Base-by-base conservation (phyloP, 805 yeast species). In the Candida ponderosae region DNA sequence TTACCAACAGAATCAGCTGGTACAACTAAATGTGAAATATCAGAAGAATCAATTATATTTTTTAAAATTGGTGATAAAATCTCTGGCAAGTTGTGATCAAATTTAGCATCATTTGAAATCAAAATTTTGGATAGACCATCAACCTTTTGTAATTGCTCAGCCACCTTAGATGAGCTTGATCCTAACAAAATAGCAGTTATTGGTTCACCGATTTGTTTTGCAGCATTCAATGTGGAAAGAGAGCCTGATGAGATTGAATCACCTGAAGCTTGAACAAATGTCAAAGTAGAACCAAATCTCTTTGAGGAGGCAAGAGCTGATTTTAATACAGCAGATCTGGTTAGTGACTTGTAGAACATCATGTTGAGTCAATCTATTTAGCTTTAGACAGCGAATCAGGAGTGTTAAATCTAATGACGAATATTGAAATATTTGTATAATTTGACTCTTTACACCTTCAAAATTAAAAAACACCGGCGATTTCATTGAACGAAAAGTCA, bases 1-100 rank as follows among this genome's bases (percentile, higher is more conserved):
- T 89, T 88, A 35, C 97, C 96, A 18, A 81, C 80, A 1, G 95
- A 77, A n/a, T 94, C 79, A 29, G 90, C 84, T 5, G 95, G 76
- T 11, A 81, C 76, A 16, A 90, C 64, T 40, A 93, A 79, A 57
- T 88, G 94, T 14, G 83, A 74, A 60, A 66, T 72, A 21, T 64
- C 70, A n/a, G 51, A 43, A 11, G 47, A 48, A 16, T 54, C 40
- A 21, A 68, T 30, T 52, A 63, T 37, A 44, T 42, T 68, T 60
- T 44, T 68, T 65, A 50, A 76, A 40, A 87, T 62, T n/a, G 93
- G 88, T 6, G 95, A 68, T 33, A 83, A 65, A 50, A 75, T 74
- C 62, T 90, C 98, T 6, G 97, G 93, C 32, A 87, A 69, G 35
- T 74, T 70, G 48, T 79, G 82, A 51, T 79, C 79, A 48, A 76